phyloP scores from a whole-genome alignment of 768 basidiomycete species.

The Termitomyces sp. region DNA sequence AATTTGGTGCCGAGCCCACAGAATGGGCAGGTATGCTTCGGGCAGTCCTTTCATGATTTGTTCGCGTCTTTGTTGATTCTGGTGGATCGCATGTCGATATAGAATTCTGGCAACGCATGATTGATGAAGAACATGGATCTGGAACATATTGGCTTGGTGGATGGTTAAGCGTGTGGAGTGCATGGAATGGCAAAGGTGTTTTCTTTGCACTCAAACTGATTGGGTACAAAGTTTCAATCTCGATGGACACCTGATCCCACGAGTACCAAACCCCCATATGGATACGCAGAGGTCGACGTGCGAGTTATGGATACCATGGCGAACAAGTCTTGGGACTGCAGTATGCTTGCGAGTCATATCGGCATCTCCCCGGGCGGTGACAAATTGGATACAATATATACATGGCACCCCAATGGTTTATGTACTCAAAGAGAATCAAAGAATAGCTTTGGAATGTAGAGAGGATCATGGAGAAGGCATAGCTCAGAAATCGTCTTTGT shows the following conservation, averaged over 20 bases:
- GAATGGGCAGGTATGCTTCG: conserved; percentile 19
- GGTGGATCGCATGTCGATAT: neutral
- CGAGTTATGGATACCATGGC: conserved; percentile 7
- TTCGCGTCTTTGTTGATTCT: conserved; percentile 12
- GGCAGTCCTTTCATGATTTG: conserved; percentile 17
- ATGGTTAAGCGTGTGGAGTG: conserved; percentile 10
- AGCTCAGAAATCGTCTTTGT: neutral
- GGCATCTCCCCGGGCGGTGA: conserved; percentile 8
- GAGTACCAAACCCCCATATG: neutral
- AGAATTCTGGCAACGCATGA: conserved; percentile 7
- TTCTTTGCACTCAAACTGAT: neutral
- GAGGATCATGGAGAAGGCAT: too few relatives aligned
- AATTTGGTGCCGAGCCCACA: conserved; percentile 19
- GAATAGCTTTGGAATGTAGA: neutral
- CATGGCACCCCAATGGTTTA: conserved; percentile 19
- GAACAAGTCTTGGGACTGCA: conserved; percentile 11
- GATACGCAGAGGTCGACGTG: conserved; percentile 9
- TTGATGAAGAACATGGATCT: neutral
- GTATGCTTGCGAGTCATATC: conserved; percentile 21
- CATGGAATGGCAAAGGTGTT: conserved; percentile 5
- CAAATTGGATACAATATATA: conserved; percentile 10
- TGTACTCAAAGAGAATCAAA: conserved; percentile 18
- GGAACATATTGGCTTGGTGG: conserved; percentile 3
- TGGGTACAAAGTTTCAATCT: neutral
- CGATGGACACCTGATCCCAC: conserved; percentile 1